Evolutionary conservation across 169 alveolate genomes (phyloP).

Genomic region (Cryptosporidium tyzzeri): DNA sequence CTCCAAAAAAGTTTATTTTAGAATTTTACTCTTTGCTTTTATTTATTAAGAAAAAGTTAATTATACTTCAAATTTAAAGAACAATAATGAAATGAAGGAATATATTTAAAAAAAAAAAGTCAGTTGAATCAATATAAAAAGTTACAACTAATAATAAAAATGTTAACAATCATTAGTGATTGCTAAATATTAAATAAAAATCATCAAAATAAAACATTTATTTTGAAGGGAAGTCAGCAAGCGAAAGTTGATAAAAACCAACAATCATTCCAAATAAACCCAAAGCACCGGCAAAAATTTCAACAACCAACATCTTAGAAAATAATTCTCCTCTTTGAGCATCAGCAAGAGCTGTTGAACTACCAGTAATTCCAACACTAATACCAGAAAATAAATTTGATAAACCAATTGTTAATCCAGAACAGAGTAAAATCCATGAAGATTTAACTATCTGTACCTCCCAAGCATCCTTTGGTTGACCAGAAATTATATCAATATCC

Average conservation of each 20-base stretch:
- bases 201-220: not conserved
- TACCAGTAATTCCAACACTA: conserved; percentile 99
- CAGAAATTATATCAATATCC: conserved; percentile 78
- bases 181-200: not conserved
- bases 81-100: too few relatives aligned
- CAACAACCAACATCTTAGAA: conserved; percentile 97
- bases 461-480: conserved; percentile 78
- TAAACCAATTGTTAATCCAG: conserved; percentile 99
- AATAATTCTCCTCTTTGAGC: conserved; percentile 99
- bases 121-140: not conserved
- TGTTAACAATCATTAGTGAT: not conserved
- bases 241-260: conserved; percentile 87
- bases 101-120: too few relatives aligned
- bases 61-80: too few relatives aligned
- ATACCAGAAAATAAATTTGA: conserved; percentile 98
- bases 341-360: conserved; percentile 99
- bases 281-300: conserved; percentile 98
- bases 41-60: too few relatives aligned
- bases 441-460: conserved; percentile 84
- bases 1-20: not conserved
- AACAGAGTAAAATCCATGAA: conserved; percentile 96
- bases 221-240: conserved; percentile 64
- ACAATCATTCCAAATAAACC: conserved; percentile 96
- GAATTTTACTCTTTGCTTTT: too few relatives aligned
- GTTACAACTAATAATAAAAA: not conserved